Conservation (phyloP, 2,329 filamentous ascomycete genomes). For the Alternaria viburni region DNA sequence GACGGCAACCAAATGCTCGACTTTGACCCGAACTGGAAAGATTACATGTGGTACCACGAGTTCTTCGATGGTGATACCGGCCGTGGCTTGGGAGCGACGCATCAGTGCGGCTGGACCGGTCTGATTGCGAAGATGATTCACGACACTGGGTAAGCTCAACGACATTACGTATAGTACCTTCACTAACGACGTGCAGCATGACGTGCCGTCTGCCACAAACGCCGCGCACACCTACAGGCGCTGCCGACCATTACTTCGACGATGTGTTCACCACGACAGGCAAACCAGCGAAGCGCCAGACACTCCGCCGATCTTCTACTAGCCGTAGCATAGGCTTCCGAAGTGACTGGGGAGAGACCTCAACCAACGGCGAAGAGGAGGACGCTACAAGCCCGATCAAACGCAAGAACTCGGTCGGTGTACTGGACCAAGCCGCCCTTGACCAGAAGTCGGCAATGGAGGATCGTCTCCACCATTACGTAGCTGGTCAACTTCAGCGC, state of each 20-base stretch:
- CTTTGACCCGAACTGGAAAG: slow-evolving; percentile 91
- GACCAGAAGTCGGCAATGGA: slow-evolving; percentile 46
- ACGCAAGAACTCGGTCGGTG: slow-evolving; percentile 57
- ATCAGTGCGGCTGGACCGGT: slow-evolving; percentile 97
- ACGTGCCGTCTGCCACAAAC: slow-evolving; percentile 70
- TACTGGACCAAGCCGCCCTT: slow-evolving; percentile 60
- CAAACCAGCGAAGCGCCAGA: slow-evolving; percentile 54
- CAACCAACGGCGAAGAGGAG: slow-evolving; percentile 44
- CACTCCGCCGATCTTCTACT: slow-evolving; percentile 78
- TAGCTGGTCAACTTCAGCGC: slow-evolving; percentile 78
- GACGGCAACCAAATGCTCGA: slow-evolving; percentile 83
- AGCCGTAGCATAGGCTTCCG: slow-evolving; percentile 82
- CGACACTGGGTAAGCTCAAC: slow-evolving; percentile 80
- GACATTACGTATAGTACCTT: neutral
- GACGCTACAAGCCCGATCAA: slow-evolving; percentile 37
- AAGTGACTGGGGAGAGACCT: slow-evolving; percentile 70
- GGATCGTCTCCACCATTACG: slow-evolving; percentile 78
- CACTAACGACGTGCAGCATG: slow-evolving; percentile 53
- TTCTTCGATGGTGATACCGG: slow-evolving; percentile 95
- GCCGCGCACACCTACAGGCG: slow-evolving; percentile 81
- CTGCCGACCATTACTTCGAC: slow-evolving; percentile 93
- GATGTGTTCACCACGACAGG: slow-evolving; percentile 73
- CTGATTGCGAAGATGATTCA: slow-evolving; percentile 97
- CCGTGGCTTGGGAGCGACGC: slow-evolving; percentile 86
- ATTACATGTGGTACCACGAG: slow-evolving; percentile 94